A percentile compares a stretch with the other conserved stretches of the same genome.
phyloP scores from a whole-genome alignment of 176 grass and related monocot species.

The Oryza nivara region DNA sequence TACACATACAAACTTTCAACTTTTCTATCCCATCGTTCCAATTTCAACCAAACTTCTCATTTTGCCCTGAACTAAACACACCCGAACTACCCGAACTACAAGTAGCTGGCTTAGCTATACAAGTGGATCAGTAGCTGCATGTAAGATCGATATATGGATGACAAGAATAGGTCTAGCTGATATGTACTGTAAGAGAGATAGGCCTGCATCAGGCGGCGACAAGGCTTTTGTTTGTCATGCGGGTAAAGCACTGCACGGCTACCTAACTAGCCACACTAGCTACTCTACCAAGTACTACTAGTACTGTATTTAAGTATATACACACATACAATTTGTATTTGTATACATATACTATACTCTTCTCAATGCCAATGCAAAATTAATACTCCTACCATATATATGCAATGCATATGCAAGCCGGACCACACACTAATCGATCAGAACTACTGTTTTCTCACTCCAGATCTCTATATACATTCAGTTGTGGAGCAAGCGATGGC shows the following conservation, averaged over 20 bases:
- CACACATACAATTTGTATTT: not conserved
- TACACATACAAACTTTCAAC: too few species aligned
- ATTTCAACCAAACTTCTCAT: too few species aligned
- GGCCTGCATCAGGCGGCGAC: not conserved
- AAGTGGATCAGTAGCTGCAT: not conserved
- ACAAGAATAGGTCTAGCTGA: not conserved
- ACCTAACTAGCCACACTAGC: not conserved
- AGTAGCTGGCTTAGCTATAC: constrained; percentile 21
- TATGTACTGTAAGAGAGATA: not conserved
- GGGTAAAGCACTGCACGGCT: constrained; percentile 32
- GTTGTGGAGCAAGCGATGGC: too few species aligned
- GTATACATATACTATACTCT: not conserved
- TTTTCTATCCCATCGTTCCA: too few species aligned
- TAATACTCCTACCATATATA: too few species aligned
- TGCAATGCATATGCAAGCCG: too few species aligned
- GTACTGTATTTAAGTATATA: not conserved
- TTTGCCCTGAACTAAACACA: too few species aligned
- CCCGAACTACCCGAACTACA: not conserved
- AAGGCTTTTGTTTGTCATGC: constrained; percentile 48
- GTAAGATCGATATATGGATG: not conserved
- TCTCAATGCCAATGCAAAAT: too few species aligned
- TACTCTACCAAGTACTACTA: too few species aligned
- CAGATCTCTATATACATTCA: too few species aligned
- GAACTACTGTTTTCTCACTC: too few species aligned
- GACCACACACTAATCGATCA: too few species aligned